phyloP scores from a whole-genome alignment of 2,329 filamentous ascomycete genomes.

The Chaetomium sp. region DNA sequence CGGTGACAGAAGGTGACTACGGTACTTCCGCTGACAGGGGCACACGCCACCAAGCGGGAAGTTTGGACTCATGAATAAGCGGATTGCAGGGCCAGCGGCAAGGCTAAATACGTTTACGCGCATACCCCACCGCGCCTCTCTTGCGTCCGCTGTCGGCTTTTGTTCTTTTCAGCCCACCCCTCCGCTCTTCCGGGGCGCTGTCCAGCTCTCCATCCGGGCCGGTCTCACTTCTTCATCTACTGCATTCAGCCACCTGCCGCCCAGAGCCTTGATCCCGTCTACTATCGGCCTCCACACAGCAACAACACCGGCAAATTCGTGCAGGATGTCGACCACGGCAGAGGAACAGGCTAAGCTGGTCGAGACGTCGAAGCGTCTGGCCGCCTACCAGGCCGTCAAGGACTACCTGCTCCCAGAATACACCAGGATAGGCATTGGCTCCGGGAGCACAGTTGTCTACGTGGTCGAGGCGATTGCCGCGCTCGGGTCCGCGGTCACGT shows the following conservation, averaged over 20 bases:
- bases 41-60: not conserved
- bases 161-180: constrained; percentile 2
- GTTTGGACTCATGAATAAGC: constrained; percentile 17
- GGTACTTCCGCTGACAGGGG: not conserved
- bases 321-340: constrained; percentile 41
- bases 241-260: not conserved
- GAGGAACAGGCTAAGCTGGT: constrained; percentile 48
- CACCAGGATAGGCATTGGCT: constrained; percentile 75
- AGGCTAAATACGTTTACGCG: constrained; percentile 15
- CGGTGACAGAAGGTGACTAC: not conserved
- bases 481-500: constrained; percentile 56
- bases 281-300: not conserved
- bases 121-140: constrained; percentile 16
- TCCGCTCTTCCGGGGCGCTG: not conserved
- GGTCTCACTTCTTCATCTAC: not conserved
- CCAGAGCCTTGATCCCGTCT: not conserved
- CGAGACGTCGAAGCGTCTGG: constrained; percentile 73
- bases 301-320: constrained; percentile 26
- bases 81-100: constrained; percentile 5
- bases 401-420: constrained; percentile 68
- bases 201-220: not conserved
- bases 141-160: constrained; percentile 13
- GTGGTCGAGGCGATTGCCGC: constrained; percentile 78
- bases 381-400: constrained; percentile 71
- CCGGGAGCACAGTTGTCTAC: constrained; percentile 79